A percentile compares a stretch with the other conserved stretches of the same genome.
Evolutionary conservation across 768 basidiomycete species (phyloP).

Genomic region (Auricularia heimuer): DNA sequence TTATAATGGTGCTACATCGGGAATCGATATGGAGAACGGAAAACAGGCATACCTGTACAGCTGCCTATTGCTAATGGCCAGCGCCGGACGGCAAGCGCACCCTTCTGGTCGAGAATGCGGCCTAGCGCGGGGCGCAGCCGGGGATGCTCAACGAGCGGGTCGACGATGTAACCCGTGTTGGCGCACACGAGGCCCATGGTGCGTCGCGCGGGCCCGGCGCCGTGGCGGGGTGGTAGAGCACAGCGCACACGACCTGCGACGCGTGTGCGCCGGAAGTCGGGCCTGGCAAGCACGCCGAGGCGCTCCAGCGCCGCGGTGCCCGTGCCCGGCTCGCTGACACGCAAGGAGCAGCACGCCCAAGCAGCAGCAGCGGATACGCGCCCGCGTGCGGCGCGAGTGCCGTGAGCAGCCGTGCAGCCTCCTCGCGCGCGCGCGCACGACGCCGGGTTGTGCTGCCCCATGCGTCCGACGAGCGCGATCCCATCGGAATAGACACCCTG

Average conservation of each 20-base stretch:
- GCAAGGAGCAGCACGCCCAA: slow-evolving; percentile 36
- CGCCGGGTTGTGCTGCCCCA: slow-evolving; percentile 37
- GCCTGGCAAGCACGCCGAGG: slow-evolving; percentile 38
- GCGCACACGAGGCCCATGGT: slow-evolving; percentile 38
- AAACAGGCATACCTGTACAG: too few relatives aligned
- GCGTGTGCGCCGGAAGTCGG: slow-evolving; percentile 31
- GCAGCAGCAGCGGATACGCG: slow-evolving; percentile 35
- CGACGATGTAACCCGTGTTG: slow-evolving; percentile 35
- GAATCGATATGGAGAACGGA: too few relatives aligned
- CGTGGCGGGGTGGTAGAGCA: slow-evolving; percentile 30
- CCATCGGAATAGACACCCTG: too few relatives aligned
- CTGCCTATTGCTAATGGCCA: too few relatives aligned
- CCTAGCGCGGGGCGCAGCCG: slow-evolving; percentile 32
- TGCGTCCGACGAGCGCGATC: slow-evolving; percentile 35
- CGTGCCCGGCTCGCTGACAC: slow-evolving; percentile 27
- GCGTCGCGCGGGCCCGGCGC: slow-evolving; percentile 21
- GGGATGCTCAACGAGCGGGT: slow-evolving; percentile 36
- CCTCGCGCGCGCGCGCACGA: slow-evolving; percentile 34
- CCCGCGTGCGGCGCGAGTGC: slow-evolving; percentile 34
- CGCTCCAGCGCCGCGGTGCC: slow-evolving; percentile 32
- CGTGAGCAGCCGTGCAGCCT: slow-evolving; percentile 33
- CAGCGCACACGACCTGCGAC: slow-evolving; percentile 30
- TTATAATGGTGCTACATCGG: too few relatives aligned
- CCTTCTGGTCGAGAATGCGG: slow-evolving; percentile 33
- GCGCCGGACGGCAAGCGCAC: slow-evolving; percentile 20